Evolutionary conservation across 176 grass and related monocot species (phyloP), one percentile per base, ranked within the genome.

Genomic region (Triticum dicoccoides): DNA sequence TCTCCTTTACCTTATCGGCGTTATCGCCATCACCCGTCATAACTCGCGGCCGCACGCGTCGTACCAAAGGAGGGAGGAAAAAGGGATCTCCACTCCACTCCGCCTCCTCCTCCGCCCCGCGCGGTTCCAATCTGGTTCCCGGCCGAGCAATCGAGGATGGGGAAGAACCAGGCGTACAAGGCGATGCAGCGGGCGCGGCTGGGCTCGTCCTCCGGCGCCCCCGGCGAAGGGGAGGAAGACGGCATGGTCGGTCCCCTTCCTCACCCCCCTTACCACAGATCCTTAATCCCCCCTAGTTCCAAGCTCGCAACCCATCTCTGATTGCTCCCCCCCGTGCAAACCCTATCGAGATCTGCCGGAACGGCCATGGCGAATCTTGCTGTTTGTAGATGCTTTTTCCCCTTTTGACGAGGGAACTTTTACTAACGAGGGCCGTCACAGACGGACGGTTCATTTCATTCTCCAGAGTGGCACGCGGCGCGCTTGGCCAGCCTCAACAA

Each of bases 381-480:
- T 86, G 63, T 15, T 61, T 7, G 49, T 59, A 21, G 56, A 59
- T 59, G 45, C 17, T 27, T 76, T 76, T 27, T 30, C 0, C 0
- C 15, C 51, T 18, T 39, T 39, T 37, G 29, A 5, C 6, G 81
- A 66, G 88, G 73, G 44, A 8, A 18, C 80, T 86, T 91, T 94
- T 95, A 94, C 94, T 99, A 99, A 99, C 89, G 80, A 89, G 97
- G 87, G 67, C 94, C 92, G 90, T 94, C 92, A 27, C 94, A 99
- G 97, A 91, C 89, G 89, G 97, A 99, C 90, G 97, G 97, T 94
- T 97, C 97, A 94, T 99, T 99, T 97, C 97, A 99, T 99, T 99
- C 97, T 96, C 97, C 97, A 97, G 97, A 96, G 92, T 99, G 97
- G 97, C 97, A 99, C 87, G 97, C 97, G 87, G 97, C 97, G 88